A percentile compares a stretch with the other conserved stretches of the same genome.
phyloP scores from a whole-genome alignment of 2,329 filamentous ascomycete species.

The Drechmeria coniospora region DNA sequence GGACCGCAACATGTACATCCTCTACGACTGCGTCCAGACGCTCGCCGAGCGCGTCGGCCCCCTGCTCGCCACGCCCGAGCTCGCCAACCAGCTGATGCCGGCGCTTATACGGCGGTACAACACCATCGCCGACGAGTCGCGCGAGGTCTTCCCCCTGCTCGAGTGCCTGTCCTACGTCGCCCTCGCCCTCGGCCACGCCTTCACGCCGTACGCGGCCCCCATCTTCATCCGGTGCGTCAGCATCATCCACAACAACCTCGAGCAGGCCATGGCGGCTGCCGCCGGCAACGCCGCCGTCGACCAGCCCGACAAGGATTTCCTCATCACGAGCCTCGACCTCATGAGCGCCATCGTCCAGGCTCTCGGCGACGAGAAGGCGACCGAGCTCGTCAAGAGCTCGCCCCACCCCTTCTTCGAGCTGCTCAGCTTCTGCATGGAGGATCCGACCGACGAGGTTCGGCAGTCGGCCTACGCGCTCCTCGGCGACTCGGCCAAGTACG shows the following conservation, averaged over 20 bases:
- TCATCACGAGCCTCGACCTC: constrained; percentile 87
- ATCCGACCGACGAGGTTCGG: constrained; percentile 77
- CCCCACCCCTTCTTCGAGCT: constrained; percentile 83
- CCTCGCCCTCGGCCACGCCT: constrained; percentile 65
- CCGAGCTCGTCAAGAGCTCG: constrained; percentile 59
- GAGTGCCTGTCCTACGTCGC: constrained; percentile 94
- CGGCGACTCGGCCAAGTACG: constrained; percentile 86
- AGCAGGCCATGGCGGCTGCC: constrained; percentile 61
- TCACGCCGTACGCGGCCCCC: constrained; percentile 70
- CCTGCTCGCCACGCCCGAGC: constrained; percentile 61
- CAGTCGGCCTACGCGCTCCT: constrained; percentile 92
- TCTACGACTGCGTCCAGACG: constrained; percentile 97
- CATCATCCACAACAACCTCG: constrained; percentile 82
- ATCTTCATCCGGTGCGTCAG: constrained; percentile 80
- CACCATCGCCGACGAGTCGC: constrained; percentile 71
- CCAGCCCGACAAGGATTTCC: constrained; percentile 85
- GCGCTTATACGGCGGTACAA: constrained; percentile 80
- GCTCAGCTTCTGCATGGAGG: constrained; percentile 81
- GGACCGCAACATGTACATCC: constrained; percentile 95
- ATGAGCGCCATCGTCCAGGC: constrained; percentile 89
- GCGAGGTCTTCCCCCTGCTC: constrained; percentile 87
- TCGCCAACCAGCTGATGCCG: constrained; percentile 83
- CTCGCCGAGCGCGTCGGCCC: constrained; percentile 82
- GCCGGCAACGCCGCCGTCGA: constrained; percentile 55
- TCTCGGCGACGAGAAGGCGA: constrained; percentile 56